These are phyloP conservation scores for Colletotrichum sojae DNA, from an alignment of 2,329 filamentous ascomycete species.

Conservation along the genomic window DNA sequence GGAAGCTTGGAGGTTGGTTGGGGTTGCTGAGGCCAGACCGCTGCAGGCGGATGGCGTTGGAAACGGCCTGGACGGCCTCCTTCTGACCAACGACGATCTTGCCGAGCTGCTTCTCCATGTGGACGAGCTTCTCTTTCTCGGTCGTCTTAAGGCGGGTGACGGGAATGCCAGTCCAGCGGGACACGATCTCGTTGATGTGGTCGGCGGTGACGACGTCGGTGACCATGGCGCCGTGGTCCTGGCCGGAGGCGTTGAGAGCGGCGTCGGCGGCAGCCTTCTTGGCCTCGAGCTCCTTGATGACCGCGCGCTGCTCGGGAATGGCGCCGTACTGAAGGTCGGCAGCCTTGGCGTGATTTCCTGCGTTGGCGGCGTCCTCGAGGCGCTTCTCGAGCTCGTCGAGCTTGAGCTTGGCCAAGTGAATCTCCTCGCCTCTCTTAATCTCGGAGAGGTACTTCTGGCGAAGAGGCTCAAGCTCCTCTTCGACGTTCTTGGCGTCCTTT, in stretches of 20 bases:
- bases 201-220: conserved; percentile 96
- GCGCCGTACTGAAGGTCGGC: conserved; percentile 98
- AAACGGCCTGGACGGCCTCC: conserved; percentile 92
- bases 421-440: conserved; percentile 89
- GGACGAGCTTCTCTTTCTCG: conserved; percentile 97
- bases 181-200: conserved; percentile 99
- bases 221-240: conserved; percentile 79
- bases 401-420: conserved; percentile 96
- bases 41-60: conserved; percentile 95
- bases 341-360: conserved; percentile 86
- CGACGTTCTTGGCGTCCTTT: conserved; percentile 92
- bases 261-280: conserved; percentile 86
- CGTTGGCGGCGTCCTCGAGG: conserved; percentile 91
- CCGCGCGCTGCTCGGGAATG: conserved; percentile 89
- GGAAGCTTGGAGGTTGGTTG: conserved; percentile 96
- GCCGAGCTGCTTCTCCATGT: conserved; percentile 91
- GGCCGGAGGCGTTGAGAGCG: conserved; percentile 67
- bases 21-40: conserved; percentile 95
- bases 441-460: conserved; percentile 97
- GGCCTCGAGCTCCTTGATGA: conserved; percentile 85
- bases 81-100: conserved; percentile 93
- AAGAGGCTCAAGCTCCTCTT: conserved; percentile 91
- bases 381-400: conserved; percentile 93
- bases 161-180: conserved; percentile 97
- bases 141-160: conserved; percentile 94